These are phyloP conservation scores for Pseudonectria foliicola DNA, from an alignment of 2,329 filamentous ascomycete genomes.

Conservation along the genomic window DNA sequence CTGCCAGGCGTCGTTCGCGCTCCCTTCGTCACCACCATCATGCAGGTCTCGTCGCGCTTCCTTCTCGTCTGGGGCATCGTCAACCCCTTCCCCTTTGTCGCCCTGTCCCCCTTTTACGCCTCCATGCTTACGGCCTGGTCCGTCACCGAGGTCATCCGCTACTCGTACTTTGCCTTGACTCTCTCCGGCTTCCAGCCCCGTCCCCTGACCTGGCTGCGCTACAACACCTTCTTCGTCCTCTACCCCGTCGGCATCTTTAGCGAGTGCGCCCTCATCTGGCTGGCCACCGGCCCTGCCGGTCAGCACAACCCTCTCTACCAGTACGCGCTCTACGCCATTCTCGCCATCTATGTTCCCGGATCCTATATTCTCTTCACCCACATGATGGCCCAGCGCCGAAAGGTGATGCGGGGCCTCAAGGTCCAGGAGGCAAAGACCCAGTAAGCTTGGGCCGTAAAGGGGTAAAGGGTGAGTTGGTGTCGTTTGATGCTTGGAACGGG, in stretches of 20 bases:
- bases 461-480: not conserved
- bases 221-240: conserved; percentile 88
- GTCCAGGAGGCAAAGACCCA: conserved; percentile 35
- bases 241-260: conserved; percentile 89
- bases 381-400: conserved; percentile 87
- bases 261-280: conserved; percentile 76
- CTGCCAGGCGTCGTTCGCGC: conserved; percentile 71
- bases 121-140: conserved; percentile 84
- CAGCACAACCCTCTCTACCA: conserved; percentile 42
- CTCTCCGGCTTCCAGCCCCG: conserved; percentile 56
- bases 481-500: not conserved
- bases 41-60: conserved; percentile 84
- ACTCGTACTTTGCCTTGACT: conserved; percentile 80
- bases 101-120: conserved; percentile 56
- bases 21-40: conserved; percentile 73
- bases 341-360: conserved; percentile 75
- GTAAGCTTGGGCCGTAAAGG: conserved; percentile 1
- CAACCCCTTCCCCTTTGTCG: conserved; percentile 62
- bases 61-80: conserved; percentile 85
- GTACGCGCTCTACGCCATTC: conserved; percentile 54
- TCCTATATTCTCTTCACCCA: conserved; percentile 82
- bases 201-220: conserved; percentile 71
- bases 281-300: conserved; percentile 54
- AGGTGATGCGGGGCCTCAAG: conserved; percentile 63
- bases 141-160: conserved; percentile 85